Evolutionary conservation across 495 filamentous ascomycete genomes (phyloP), one percentile per base, ranked within the genome.

Genomic region (Trichoderma gamsii): DNA sequence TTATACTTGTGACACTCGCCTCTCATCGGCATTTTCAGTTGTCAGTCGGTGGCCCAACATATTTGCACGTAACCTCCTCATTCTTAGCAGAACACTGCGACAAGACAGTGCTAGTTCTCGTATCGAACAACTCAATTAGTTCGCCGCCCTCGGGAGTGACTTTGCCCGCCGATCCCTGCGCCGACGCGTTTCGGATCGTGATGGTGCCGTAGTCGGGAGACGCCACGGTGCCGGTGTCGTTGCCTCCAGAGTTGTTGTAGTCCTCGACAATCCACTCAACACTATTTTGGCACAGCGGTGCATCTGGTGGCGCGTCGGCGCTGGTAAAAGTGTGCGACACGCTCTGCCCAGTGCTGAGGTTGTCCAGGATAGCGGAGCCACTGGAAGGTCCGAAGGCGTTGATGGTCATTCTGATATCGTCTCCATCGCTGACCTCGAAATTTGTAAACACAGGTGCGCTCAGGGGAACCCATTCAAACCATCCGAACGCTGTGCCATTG

Each of bases 391-490:
- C 82, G 27, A 70, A 76, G 0, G 85, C 77, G 27, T 78, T 76
- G 23, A 88, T 82, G 11, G 77, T 84, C 63, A 85, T 81, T 16
- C 78, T 81, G 70, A 89, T 81, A n/a, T 77, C 76, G 68, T 90
- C 82, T 11, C 87, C 87, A 3, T 82, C 83, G 18, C 75, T 72
- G 66, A 89, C 73, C 3, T 70, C 27, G 61, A 89, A 76, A 16
- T 23, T 23, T 15, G 70, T 71, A 71, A 89, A 88, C 71, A 84
- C 80, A 66, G 82, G 79, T 18, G 84, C 82, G 69, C 81, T 21
- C 16, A 21, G 18, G 3, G 51, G 51, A 56, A 56, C 21, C 51
- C 51, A 56, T 71, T 56, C 3, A 81, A 80, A 51, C 82, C 77
- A 46, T 3, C 43, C 7, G 12, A 46, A 46, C 7, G 43, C 43